Percentiles rank a stretch among this genome's conserved stretches.
Evolutionary conservation across 257 asterid species (phyloP).

Genomic region (Fraxinus excelsior): DNA sequence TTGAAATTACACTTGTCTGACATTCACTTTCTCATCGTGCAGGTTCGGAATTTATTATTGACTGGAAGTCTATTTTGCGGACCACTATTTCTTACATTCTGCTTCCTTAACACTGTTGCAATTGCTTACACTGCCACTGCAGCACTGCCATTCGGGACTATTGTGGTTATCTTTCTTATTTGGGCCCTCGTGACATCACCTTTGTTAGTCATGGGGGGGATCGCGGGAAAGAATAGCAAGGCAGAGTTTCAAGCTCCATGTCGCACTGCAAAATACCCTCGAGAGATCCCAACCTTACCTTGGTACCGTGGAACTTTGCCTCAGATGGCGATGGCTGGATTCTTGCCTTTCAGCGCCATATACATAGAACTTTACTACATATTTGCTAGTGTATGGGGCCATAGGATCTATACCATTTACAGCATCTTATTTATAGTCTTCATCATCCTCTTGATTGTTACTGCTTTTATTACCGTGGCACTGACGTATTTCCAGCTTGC

Average conservation of each 20-base stretch:
- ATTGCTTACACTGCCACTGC: conserved; percentile 51
- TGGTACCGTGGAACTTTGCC: conserved; percentile 52
- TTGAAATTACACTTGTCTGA: conserved; percentile 4
- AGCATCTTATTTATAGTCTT: conserved; percentile 49
- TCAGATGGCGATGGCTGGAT: conserved; percentile 60
- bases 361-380: conserved; percentile 56
- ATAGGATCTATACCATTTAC: conserved; percentile 50
- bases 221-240: conserved; percentile 49
- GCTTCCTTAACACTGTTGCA: conserved; percentile 51
- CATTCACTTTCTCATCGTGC: conserved; percentile 8
- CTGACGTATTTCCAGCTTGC: conserved; percentile 57
- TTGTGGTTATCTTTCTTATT: conserved; percentile 47
- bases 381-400: conserved; percentile 58
- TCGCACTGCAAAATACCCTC: conserved; percentile 50
- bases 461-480: conserved; percentile 54
- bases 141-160: conserved; percentile 53
- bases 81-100: conserved; percentile 43
- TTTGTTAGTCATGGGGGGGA: conserved; percentile 49
- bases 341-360: conserved; percentile 54
- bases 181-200: conserved; percentile 57
- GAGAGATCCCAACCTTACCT: conserved; percentile 48
- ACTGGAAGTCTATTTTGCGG: conserved; percentile 50
- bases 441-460: conserved; percentile 48
- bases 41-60: conserved; percentile 49
- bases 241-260: conserved; percentile 56